Conservation (phyloP, 1,139 yeast genomes). For the Debaryomyces nepalensis region DNA sequence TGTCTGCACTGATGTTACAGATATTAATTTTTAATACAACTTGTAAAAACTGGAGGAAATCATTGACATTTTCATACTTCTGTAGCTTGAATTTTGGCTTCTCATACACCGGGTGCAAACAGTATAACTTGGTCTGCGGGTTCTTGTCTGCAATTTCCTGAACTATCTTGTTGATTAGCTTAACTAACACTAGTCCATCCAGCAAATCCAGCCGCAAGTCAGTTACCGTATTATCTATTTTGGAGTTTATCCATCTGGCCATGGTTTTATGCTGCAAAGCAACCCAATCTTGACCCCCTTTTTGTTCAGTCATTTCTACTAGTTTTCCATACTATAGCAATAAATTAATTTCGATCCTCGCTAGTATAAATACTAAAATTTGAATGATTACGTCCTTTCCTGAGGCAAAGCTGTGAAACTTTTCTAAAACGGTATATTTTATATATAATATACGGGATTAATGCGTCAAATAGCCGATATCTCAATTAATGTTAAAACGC, state of each 20-base stretch:
- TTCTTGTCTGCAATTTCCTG: conserved; percentile 22
- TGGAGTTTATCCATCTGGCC: conserved; percentile 51
- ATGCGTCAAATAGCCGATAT: conserved; percentile 3
- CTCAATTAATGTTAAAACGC: conserved; percentile 2
- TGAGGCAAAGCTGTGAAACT: not conserved
- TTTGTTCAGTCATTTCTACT: not conserved
- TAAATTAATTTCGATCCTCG: not conserved
- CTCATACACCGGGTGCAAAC: conserved; percentile 41
- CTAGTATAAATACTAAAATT: not conserved
- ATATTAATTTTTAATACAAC: conserved; percentile 55
- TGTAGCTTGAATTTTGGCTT: conserved; percentile 61
- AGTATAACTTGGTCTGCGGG: conserved; percentile 26
- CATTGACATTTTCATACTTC: conserved; percentile 64
- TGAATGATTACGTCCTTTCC: no score
- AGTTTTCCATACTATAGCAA: not conserved
- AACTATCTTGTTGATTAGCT: conserved; percentile 39
- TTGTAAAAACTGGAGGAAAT: conserved; percentile 58
- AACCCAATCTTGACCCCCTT: conserved; percentile 37
- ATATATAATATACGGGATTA: conserved; percentile 1
- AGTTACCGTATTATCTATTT: conserved; percentile 29
- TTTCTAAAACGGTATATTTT: conserved; percentile 2
- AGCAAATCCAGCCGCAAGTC: conserved; percentile 38
- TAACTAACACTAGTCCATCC: conserved; percentile 46
- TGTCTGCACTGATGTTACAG: conserved; percentile 68
- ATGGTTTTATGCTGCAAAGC: conserved; percentile 50